Evolutionary conservation across 768 basidiomycete species (phyloP), one percentile per base, ranked within the genome.

Genomic region (Neoboletus magnificus): DNA sequence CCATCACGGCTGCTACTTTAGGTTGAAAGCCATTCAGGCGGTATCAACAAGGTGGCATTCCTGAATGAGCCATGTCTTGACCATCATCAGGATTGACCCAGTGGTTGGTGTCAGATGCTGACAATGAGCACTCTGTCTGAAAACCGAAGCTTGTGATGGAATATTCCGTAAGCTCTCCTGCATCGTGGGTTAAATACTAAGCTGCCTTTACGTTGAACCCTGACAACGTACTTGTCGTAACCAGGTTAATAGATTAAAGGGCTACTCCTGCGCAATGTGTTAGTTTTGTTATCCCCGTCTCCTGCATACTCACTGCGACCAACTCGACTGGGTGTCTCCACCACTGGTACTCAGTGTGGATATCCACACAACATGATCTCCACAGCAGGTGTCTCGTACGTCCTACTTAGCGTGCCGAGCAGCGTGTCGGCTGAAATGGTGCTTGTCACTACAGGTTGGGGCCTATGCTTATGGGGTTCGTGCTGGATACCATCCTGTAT

Each of bases 401-500:
- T 63, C 27, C 45, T n/a, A 18, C 27, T 35, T 27, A 20, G n/a
- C 20, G 9, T 43, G 27, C 3, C 2, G 11, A 30, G 4, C 2
- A 2, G 11, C 18, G 48, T 42, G 9, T 30, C 9, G 13, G 42
- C 49, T 56, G 32, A 54, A 16, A 50, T 44, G 1, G 35, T 16
- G 40, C 46, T 16, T 46, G 13, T 39, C 29, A 15, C 13, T 23
- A 18, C 57, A 74, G 69, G 30, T 61, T 69, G 48, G 75, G 75
- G 6, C 75, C 75, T 2, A 60, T 72, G 44, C 67, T 76, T 46
- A 53, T 70, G 36, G 75, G 75, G 37, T 60, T 72, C 32, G 61
- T 71, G 40, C 60, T 75, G 45, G 73, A 76, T 57, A 55, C 68
- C 25, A 63, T 72, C 33, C 54, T 76, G 45, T 74, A 65, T 53